Evolutionary conservation across 2,329 filamentous ascomycete genomes (phyloP), one percentile per base, ranked within the genome.

Genomic region (Moelleriella libera): DNA sequence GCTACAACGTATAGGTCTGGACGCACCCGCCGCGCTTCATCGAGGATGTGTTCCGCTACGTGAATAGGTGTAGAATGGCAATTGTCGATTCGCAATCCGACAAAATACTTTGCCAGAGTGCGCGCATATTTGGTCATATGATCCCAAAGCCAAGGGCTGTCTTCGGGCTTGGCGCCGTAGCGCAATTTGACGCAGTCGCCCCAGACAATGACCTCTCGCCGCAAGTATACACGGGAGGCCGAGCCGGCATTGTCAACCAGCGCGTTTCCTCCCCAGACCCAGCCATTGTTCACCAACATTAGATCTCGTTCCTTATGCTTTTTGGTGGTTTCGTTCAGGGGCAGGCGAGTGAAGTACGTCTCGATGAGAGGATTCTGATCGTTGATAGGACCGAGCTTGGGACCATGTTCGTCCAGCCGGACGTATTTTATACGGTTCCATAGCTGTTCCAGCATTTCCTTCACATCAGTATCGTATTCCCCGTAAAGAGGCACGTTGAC

Each of bases 211-310:
- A 98, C 88, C 64, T 98, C 88, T 55, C 92, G 80, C 46, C 88
- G 80, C n/a, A 98, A 75, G 59, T 98, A 98, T n/a, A 90, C 88
- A 48, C 83, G 82, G 7, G 90, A 95, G 44, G 85, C 73, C 0
- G 88, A 84, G 0, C 94, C 94, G 31, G 92, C 92, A 58, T 97
- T 92, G 67, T 98, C 92, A 42, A 87, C 76, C 65, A 97, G 76
- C 1, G 92, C 90, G 66, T 97, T 94, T 5, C 90, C 90, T 49
- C 87, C 90, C 92, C 92, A 98, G 7, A 98, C 89, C 92, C 92
- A 98, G 42, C 92, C 92, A 60, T 98, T 98, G 66, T 97, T 97
- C 41, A 83, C 89, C 46, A 98, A 68, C 2, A 87, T 86, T 43
- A 94, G 73, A 42, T 88, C 83, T 49, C 83, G 82, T 1, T 81